These are phyloP conservation scores for Clarkia xantiana DNA, from an alignment of 345 rosid species.

Conservation along the genomic window DNA sequence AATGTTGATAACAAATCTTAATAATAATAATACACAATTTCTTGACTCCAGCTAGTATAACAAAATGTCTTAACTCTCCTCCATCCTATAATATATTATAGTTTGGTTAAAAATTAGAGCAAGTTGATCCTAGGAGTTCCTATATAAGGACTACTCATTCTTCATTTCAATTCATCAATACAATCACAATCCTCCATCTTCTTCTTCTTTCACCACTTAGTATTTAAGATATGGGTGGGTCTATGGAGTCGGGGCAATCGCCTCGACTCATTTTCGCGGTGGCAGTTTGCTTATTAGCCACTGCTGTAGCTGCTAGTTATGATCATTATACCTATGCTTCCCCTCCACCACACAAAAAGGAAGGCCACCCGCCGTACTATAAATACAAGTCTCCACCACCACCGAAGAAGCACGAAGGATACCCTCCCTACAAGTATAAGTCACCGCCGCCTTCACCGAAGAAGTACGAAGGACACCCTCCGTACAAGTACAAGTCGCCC, in stretches of 20 bases:
- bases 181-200: not conserved
- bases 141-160: slow-evolving; percentile 2
- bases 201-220: not conserved
- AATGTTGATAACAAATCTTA: not conserved
- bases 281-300: slow-evolving; percentile 19
- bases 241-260: slow-evolving; percentile 12
- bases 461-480: no score
- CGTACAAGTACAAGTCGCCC: no score
- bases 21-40: not conserved
- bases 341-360: slow-evolving; percentile 10
- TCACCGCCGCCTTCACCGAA: no score
- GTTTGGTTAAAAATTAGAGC: no score
- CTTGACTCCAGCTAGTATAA: not conserved
- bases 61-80: no score
- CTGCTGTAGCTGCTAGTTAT: slow-evolving; percentile 3
- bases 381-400: not conserved
- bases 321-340: slow-evolving; percentile 19
- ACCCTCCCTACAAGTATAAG: slow-evolving; percentile 2
- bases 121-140: no score
- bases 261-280: slow-evolving; percentile 15
- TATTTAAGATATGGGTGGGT: slow-evolving; percentile 13
- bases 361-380: slow-evolving; percentile 1
- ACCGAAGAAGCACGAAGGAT: not conserved
- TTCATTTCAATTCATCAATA: no score
- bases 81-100: no score